Evolutionary conservation across 1,139 yeast genomes (phyloP), one percentile per base, ranked within the genome.

Genomic region (Saccharomycopsis phalli): DNA sequence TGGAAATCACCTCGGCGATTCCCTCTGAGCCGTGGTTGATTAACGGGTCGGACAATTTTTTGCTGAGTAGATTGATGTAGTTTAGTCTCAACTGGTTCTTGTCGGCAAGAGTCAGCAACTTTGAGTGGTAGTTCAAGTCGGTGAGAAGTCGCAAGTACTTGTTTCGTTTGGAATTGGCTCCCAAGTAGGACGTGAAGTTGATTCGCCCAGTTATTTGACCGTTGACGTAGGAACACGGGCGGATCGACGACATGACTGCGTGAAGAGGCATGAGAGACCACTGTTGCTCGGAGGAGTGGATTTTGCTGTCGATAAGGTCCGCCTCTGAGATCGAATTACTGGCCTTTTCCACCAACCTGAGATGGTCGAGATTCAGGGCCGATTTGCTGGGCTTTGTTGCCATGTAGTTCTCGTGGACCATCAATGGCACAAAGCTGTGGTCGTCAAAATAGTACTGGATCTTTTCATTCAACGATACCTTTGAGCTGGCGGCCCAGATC

Each of bases 181-280:
- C 99, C 46, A 93, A 66, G 83, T 93, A 87, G 1, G 80, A 63
- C 1, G 96, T 76, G 60, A 93, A 93, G 59, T 76, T 78, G 45
- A 80, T 75, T 51, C 95, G 67, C 7, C 81, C 81, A 2, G 69
- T 62, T 35, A 81, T 62, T 41, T 68, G 71, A 2, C 98, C 98
- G 10, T 87, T 81, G 14, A 86, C 77, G 48, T 69, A 72, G 36
- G 76, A 76, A 1, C 87, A 69, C 0, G 99, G 98, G 33, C 76
- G 66, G 11, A 93, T 86, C 1, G 94, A 75, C 1, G 97, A 88
- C 69, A 83, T 67, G 3, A 87, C 71, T 0, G 91, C 97, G 61
- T 88, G 96, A 52, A 87, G 71, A 2, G 99, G 99, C 66, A 93
- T 71, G 49, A 93, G 67, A 49, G 93, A 76, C 99, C 99, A 93